phyloP scores from a whole-genome alignment of 495 filamentous ascomycete species.

The Xylaria flabelliformis region DNA sequence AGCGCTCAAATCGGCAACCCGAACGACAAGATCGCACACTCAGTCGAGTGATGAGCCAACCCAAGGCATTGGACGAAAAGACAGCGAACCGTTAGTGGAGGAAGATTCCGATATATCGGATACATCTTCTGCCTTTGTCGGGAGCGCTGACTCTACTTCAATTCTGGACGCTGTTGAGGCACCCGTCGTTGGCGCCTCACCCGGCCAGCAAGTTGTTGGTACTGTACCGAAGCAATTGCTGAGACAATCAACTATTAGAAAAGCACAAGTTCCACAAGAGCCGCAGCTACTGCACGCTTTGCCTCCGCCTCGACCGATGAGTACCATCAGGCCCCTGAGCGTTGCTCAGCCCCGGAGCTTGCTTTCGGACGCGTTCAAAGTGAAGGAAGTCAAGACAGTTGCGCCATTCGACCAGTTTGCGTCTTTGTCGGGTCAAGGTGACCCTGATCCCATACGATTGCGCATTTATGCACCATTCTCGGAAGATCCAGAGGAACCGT shows the following conservation, averaged over 20 bases:
- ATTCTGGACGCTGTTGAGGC: conserved; percentile 58
- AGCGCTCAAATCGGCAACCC: conserved; percentile 45
- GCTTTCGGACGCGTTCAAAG: conserved; percentile 70
- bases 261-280: conserved; percentile 51
- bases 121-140: conserved; percentile 58
- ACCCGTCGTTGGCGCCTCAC: conserved; percentile 53
- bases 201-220: conserved; percentile 57
- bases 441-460: conserved; percentile 79
- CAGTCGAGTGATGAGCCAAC: conserved; percentile 50
- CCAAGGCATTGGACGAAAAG: conserved; percentile 50
- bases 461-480: conserved; percentile 90
- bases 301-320: conserved; percentile 91
- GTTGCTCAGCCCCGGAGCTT: conserved; percentile 80
- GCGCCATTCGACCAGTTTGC: conserved; percentile 88
- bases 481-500: conserved; percentile 67
- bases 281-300: conserved; percentile 73
- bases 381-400: conserved; percentile 76
- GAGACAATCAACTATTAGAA: conserved; percentile 55
- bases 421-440: conserved; percentile 83
- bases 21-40: conserved; percentile 50
- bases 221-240: conserved; percentile 61
- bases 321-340: conserved; percentile 80
- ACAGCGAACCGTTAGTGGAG: conserved; percentile 63
- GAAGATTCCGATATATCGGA: conserved; percentile 64
- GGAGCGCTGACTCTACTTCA: conserved; percentile 61